Conservation (phyloP, 768 basidiomycete species). For the Russula sp. region DNA sequence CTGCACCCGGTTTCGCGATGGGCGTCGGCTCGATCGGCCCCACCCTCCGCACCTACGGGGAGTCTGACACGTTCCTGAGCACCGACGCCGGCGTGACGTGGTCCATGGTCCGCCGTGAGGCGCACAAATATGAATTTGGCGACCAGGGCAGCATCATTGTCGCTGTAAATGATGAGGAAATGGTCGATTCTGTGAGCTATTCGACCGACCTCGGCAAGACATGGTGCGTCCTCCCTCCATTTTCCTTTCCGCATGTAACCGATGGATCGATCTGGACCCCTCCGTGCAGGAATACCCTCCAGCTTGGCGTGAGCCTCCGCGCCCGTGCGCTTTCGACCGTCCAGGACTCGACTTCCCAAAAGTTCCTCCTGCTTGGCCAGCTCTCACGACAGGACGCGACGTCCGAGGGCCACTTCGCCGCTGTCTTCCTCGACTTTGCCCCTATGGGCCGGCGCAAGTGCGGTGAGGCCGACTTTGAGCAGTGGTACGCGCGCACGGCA, state of each 20-base stretch:
- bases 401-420: slow-evolving; percentile 53
- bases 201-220: slow-evolving; percentile 75
- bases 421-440: slow-evolving; percentile 81
- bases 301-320: slow-evolving; percentile 64
- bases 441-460: slow-evolving; percentile 66
- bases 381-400: slow-evolving; percentile 55
- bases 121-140: slow-evolving; percentile 95
- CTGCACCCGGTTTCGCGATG: slow-evolving; percentile 93
- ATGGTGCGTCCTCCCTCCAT: slow-evolving; percentile 51
- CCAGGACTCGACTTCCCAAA: slow-evolving; percentile 94
- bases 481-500: slow-evolving; percentile 75
- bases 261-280: background rate
- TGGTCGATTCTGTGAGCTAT: slow-evolving; percentile 62
- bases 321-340: slow-evolving; percentile 80
- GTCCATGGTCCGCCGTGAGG: slow-evolving; percentile 66
- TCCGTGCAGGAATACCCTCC: slow-evolving; percentile 54
- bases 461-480: slow-evolving; percentile 64
- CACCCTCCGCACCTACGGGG: slow-evolving; percentile 62
- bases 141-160: slow-evolving; percentile 80
- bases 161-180: slow-evolving; percentile 79
- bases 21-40: slow-evolving; percentile 89
- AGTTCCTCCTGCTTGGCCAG: slow-evolving; percentile 85
- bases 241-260: background rate
- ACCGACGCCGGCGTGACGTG: slow-evolving; percentile 85
- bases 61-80: slow-evolving; percentile 91